phyloP scores from a whole-genome alignment of 2,329 filamentous ascomycete species.

The Leptoxyphium fumago region DNA sequence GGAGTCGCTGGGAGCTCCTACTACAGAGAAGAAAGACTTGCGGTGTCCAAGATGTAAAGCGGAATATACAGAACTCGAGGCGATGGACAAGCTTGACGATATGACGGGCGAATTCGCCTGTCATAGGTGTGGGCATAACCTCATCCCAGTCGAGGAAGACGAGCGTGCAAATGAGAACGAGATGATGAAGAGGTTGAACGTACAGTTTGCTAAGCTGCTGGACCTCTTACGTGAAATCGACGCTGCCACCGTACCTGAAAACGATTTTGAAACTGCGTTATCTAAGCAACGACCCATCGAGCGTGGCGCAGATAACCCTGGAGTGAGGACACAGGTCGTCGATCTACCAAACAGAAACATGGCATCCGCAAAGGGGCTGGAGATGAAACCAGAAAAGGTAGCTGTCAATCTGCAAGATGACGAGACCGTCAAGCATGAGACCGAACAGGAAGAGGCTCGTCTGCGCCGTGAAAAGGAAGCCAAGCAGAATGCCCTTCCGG shows the following conservation, averaged over 20 bases:
- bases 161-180: slow-evolving; percentile 41
- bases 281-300: slow-evolving; percentile 48
- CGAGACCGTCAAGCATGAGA: slow-evolving; percentile 19
- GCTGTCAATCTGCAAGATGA: slow-evolving; percentile 21
- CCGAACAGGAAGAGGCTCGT: slow-evolving; percentile 17
- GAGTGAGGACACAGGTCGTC: slow-evolving; percentile 25
- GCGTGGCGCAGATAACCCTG: slow-evolving; percentile 53
- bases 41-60: slow-evolving; percentile 67
- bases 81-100: slow-evolving; percentile 58
- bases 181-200: slow-evolving; percentile 59
- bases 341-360: slow-evolving; percentile 19
- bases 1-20: slow-evolving; percentile 66
- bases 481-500: slow-evolving; percentile 20
- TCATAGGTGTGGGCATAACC: slow-evolving; percentile 54
- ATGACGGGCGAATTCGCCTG: slow-evolving; percentile 52
- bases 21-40: slow-evolving; percentile 78
- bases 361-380: slow-evolving; percentile 19
- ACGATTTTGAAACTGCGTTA: slow-evolving; percentile 57
- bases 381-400: slow-evolving; percentile 21
- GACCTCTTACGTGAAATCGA: slow-evolving; percentile 65
- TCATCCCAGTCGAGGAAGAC: slow-evolving; percentile 49
- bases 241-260: slow-evolving; percentile 54
- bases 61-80: slow-evolving; percentile 82
- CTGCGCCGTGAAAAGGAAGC: slow-evolving; percentile 19
- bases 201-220: slow-evolving; percentile 65